Conservation (phyloP, 768 basidiomycete species). For the Saitozyma podzolica region DNA sequence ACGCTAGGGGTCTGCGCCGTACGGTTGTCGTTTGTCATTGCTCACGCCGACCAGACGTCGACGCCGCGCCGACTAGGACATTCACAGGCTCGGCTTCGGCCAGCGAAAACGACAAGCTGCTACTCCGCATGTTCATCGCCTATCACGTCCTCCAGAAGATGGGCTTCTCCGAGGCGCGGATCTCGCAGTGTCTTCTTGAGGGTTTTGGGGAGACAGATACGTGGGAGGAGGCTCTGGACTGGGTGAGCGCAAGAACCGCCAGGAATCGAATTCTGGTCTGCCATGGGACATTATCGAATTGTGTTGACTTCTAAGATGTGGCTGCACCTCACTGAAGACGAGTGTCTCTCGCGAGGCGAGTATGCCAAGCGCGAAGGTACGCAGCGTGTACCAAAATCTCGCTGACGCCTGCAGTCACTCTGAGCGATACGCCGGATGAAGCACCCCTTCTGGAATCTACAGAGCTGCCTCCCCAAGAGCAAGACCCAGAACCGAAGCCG, state of each 20-base stretch:
- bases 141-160: conserved; percentile 77
- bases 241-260: conserved; percentile 62
- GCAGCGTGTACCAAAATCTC: not conserved
- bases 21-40: too few species aligned
- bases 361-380: conserved; percentile 31
- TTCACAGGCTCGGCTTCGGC: not conserved
- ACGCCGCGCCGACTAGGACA: conserved; percentile 7
- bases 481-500: not conserved
- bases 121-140: conserved; percentile 71
- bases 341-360: conserved; percentile 42
- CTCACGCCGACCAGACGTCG: not conserved
- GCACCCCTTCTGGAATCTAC: not conserved
- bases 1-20: not conserved
- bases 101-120: conserved; percentile 63
- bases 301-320: conserved; percentile 36
- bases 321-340: conserved; percentile 48
- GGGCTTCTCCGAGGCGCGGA: conserved; percentile 69
- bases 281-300: too few species aligned
- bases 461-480: not conserved
- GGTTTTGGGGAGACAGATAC: conserved; percentile 58
- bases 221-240: conserved; percentile 80
- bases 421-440: conserved; percentile 10
- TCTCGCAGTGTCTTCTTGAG: conserved; percentile 67
- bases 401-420: conserved; percentile 8
- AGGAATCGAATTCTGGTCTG: not conserved